Base-by-base conservation (phyloP, 495 filamentous ascomycete genomes). In the Penicillium pancosmium region DNA sequence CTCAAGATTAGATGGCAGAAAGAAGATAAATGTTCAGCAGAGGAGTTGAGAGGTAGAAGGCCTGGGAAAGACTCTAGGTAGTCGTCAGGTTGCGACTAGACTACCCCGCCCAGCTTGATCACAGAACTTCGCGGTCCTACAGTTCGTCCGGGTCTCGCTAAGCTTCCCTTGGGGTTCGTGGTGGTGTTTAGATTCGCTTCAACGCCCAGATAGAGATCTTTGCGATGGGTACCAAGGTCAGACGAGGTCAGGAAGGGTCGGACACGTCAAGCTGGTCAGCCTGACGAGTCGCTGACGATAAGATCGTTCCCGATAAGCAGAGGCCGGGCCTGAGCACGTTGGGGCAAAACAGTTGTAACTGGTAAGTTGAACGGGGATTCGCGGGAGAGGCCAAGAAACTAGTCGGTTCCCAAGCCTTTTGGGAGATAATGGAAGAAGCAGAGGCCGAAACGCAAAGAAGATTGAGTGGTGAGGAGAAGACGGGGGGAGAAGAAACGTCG, bases 281-380 rank as follows among this genome's bases (percentile, higher is more conserved):
- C 54, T 54, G 54, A 61, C 53, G 54, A 55, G 38, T 41, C 21
- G 15, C 54, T 64, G 62, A 64, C 63, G 63, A 65, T 61, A 65
- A 65, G 59, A 35, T 49, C 63, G 56, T 55, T 59, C 52, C 55
- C 63, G 63, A 65, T 65, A 65, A 65, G 36, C 9, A 58, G 44
- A 25, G 50, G 41, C 41, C 23, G 13, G 19, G 9, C 27, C 36
- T 40, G 11, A 40, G 36, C 36, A n/a, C 15, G 5, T n/a, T 40
- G 5, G 16, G 43, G 16, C 16, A 6, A 21, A 46, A 10, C 15
- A 11, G 9, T 8, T 31, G 27, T 4, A 46, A 21, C 12, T 18
- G 41, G 8, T 21, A 13, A n/a, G 9, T 46, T 10, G 15, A 21
- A n/a, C n/a, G 16, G 41, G 41, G 41, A 46, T 48, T 48, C 21